phyloP scores from a whole-genome alignment of 495 filamentous ascomycete genomes.

The Trypethelium eluteriae region DNA sequence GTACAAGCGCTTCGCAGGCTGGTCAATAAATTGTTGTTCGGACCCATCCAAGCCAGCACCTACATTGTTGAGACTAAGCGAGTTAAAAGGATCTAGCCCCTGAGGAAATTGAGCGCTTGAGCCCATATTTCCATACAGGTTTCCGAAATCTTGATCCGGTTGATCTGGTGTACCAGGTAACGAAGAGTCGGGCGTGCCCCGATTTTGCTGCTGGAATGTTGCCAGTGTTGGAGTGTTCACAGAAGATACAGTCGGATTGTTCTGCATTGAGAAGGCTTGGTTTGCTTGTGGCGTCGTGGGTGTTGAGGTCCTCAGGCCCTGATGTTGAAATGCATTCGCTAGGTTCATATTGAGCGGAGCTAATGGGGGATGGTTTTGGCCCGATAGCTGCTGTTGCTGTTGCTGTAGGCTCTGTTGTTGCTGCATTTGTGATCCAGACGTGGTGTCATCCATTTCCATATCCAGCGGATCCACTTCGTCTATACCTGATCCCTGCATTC shows the following conservation, averaged over 20 bases:
- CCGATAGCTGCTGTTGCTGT: slow-evolving; percentile 51
- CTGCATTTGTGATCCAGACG: slow-evolving; percentile 43
- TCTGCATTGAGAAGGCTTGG: slow-evolving; percentile 59
- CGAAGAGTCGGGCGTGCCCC: slow-evolving; percentile 65
- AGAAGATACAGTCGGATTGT: slow-evolving; percentile 96
- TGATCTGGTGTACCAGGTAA: slow-evolving; percentile 65
- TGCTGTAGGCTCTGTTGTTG: slow-evolving; percentile 53
- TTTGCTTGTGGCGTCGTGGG: slow-evolving; percentile 72
- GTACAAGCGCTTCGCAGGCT: slow-evolving; percentile 88
- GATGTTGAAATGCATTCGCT: slow-evolving; percentile 49
- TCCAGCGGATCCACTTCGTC: slow-evolving; percentile 46
- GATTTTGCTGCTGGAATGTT: slow-evolving; percentile 48
- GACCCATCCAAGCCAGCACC: slow-evolving; percentile 41
- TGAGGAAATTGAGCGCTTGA: slow-evolving; percentile 21
- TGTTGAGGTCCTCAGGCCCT: slow-evolving; percentile 75
- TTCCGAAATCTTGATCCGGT: slow-evolving; percentile 38
- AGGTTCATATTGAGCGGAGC: slow-evolving; percentile 69
- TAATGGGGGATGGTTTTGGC: slow-evolving; percentile 54
- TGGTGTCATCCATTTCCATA: slow-evolving; percentile 92
- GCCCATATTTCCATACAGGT: slow-evolving; percentile 17
- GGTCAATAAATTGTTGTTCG: slow-evolving; percentile 74
- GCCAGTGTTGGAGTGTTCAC: slow-evolving; percentile 85
- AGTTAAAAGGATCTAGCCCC: slow-evolving; percentile 24
- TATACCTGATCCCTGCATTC: slow-evolving; percentile 35
- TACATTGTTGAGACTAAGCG: slow-evolving; percentile 26